A percentile compares a stretch with the other conserved stretches of the same genome.
These are phyloP conservation scores for Boletus speciosus DNA, from an alignment of 768 basidiomycete genomes.

Conservation along the genomic window DNA sequence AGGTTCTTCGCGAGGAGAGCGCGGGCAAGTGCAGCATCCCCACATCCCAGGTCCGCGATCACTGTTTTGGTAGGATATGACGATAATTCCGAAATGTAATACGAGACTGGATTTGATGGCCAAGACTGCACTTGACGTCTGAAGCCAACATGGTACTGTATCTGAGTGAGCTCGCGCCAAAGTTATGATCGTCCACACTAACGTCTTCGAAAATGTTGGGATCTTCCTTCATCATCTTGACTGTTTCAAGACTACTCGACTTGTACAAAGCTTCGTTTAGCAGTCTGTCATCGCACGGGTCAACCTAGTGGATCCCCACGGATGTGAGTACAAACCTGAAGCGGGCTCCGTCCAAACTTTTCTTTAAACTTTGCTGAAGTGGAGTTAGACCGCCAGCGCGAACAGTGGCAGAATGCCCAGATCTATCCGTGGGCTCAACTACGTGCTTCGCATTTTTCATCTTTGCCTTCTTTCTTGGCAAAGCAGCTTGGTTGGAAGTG, in stretches of 20 bases:
- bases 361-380: constrained; percentile 75
- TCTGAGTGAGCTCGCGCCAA: constrained; percentile 10
- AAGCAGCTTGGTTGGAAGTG: not conserved
- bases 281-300: constrained; percentile 45
- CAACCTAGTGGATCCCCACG: not conserved
- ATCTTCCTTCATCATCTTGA: constrained; percentile 80
- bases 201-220: constrained; percentile 83
- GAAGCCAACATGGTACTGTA: constrained; percentile 92
- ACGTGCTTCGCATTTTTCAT: constrained; percentile 19
- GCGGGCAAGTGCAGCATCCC: constrained; percentile 85
- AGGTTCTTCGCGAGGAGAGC: constrained; percentile 65
- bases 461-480: constrained; percentile 14
- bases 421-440: constrained; percentile 20
- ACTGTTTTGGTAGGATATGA: constrained; percentile 63
- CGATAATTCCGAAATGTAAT: constrained; percentile 67
- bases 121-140: constrained; percentile 87
- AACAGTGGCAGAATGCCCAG: constrained; percentile 11
- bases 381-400: constrained; percentile 48
- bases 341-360: constrained; percentile 79
- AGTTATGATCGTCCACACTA: constrained; percentile 14
- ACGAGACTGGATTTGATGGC: constrained; percentile 91
- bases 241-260: constrained; percentile 69
- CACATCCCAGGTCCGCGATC: constrained; percentile 93
- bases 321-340: constrained; percentile 54
- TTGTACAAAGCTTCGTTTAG: constrained; percentile 95